phyloP scores from a whole-genome alignment of 2,329 filamentous ascomycete species.

The Colletotrichum karsti region DNA sequence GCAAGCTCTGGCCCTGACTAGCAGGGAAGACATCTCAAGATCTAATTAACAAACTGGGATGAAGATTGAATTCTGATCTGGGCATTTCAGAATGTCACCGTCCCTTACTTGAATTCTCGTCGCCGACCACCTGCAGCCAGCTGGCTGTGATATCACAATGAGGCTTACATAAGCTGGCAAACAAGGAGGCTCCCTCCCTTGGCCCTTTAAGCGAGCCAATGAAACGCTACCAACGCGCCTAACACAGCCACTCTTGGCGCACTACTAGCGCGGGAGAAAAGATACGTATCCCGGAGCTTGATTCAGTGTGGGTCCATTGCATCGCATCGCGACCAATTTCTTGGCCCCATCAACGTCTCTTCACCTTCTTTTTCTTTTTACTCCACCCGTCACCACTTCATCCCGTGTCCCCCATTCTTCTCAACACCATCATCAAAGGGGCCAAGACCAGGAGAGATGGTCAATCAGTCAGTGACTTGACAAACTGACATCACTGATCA shows the following conservation, averaged over 20 bases:
- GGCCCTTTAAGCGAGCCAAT: conserved; percentile 1
- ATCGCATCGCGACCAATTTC: not conserved
- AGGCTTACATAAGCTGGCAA: not conserved
- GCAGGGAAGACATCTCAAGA: no score
- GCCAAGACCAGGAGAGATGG: not conserved
- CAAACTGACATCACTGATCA: not conserved
- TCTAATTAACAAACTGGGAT: no score
- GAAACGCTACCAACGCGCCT: not conserved
- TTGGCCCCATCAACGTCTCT: not conserved
- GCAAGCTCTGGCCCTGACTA: no score
- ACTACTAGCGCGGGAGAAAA: not conserved
- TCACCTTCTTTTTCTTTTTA: not conserved
- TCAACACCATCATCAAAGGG: not conserved
- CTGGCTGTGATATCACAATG: no score
- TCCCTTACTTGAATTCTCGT: no score
- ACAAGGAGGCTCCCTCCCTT: not conserved
- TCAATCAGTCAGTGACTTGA: not conserved
- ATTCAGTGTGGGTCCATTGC: conserved; percentile 17
- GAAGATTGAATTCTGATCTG: not conserved
- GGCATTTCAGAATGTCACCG: no score
- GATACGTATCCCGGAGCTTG: conserved; percentile 5
- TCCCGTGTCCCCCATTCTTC: not conserved
- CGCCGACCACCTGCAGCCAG: no score
- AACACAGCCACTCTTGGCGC: conserved; percentile 22
- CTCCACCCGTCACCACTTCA: not conserved